These are phyloP conservation scores for Botrytis paeoniae DNA, from an alignment of 2,329 filamentous ascomycete genomes.

Conservation along the genomic window DNA sequence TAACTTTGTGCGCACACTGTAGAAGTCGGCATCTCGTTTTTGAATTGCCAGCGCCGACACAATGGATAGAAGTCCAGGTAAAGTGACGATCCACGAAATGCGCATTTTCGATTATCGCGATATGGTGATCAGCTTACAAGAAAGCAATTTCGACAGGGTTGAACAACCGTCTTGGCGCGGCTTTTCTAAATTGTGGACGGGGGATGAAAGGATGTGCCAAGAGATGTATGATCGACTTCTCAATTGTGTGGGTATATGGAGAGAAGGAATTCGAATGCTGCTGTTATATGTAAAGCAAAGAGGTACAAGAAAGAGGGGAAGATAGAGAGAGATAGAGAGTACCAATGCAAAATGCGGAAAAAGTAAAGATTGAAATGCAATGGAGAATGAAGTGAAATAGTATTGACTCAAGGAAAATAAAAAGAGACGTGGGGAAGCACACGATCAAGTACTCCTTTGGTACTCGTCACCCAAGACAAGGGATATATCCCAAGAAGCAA, in stretches of 20 bases:
- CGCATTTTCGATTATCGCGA: slow-evolving; percentile 30
- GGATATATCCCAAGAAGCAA: background rate
- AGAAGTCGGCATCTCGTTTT: slow-evolving; percentile 37
- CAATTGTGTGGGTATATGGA: background rate
- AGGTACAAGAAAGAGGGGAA: background rate
- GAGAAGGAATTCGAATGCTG: background rate
- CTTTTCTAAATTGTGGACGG: background rate
- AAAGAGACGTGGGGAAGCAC: slow-evolving; percentile 5
- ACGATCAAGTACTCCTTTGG: slow-evolving; percentile 18
- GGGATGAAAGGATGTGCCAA: slow-evolving; percentile 8
- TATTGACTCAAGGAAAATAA: background rate
- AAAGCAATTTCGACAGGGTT: slow-evolving; percentile 12
- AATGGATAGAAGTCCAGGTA: slow-evolving; percentile 28
- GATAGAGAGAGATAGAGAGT: background rate
- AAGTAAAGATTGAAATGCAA: background rate
- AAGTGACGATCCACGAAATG: slow-evolving; percentile 30
- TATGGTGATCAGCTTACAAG: slow-evolving; percentile 2
- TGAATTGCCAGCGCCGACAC: slow-evolving; percentile 32
- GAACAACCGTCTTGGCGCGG: slow-evolving; percentile 18
- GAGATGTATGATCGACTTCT: background rate
- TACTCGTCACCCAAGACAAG: background rate
- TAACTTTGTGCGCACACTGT: slow-evolving; percentile 33
- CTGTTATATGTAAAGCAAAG: slow-evolving; percentile 3
- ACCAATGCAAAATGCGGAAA: background rate
- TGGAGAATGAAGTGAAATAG: background rate